A percentile compares a stretch with the other conserved stretches of the same genome.
Evolutionary conservation across 805 yeast genomes (phyloP).

Genomic region (Wickerhamomyces bovis): DNA sequence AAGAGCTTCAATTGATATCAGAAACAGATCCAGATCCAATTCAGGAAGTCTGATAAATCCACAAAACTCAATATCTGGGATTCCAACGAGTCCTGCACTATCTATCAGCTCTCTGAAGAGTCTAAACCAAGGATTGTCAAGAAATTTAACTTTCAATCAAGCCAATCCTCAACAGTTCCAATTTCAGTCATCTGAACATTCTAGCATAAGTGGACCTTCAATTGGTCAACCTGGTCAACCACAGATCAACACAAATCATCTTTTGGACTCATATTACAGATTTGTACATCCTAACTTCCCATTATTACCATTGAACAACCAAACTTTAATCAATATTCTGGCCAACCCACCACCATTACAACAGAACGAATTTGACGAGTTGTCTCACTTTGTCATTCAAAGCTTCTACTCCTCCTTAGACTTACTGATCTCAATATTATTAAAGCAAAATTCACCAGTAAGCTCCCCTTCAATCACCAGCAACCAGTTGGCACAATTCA

Average conservation of each 20-base stretch:
- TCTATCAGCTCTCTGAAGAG: slow-evolving; percentile 16
- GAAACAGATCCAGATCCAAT: slow-evolving; percentile 19
- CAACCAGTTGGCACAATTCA: slow-evolving; percentile 1
- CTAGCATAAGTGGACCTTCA: not conserved
- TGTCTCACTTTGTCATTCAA: slow-evolving; percentile 12
- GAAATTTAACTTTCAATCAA: slow-evolving; percentile 2
- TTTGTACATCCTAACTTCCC: slow-evolving; percentile 37
- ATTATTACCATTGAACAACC: slow-evolving; percentile 30
- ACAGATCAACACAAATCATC: slow-evolving; percentile 22
- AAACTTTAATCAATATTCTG: slow-evolving; percentile 14
- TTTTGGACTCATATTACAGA: slow-evolving; percentile 41
- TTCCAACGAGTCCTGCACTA: slow-evolving; percentile 20
- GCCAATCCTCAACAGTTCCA: not conserved
- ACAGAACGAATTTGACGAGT: slow-evolving; percentile 17
- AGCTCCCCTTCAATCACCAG: slow-evolving; percentile 2
- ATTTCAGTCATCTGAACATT: slow-evolving; percentile 1
- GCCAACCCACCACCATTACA: slow-evolving; percentile 12
- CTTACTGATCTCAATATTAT: slow-evolving; percentile 11
- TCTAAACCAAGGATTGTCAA: slow-evolving; percentile 14
- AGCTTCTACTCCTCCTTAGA: slow-evolving; percentile 17
- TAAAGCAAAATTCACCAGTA: slow-evolving; percentile 5
- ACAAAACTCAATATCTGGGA: not conserved
- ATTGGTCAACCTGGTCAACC: not conserved
- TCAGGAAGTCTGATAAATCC: slow-evolving; percentile 2
- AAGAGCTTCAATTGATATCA: slow-evolving; percentile 14